These are phyloP conservation scores for Backusella macrospora DNA, from an alignment of 192 early-diverging fungal species.

Conservation along the genomic window DNA sequence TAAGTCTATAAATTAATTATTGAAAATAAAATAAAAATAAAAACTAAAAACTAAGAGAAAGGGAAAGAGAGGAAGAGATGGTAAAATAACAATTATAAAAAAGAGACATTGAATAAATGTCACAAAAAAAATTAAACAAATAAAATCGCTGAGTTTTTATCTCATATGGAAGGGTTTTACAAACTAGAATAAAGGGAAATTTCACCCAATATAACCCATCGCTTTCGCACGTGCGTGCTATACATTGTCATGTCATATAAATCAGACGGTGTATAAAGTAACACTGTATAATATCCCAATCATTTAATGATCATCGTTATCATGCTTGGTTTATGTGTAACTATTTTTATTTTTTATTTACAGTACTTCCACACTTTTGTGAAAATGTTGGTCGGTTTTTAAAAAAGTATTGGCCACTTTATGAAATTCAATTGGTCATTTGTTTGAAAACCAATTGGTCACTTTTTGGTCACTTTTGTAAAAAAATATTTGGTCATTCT, in stretches of 20 bases:
- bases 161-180: neutral
- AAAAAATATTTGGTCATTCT: no score
- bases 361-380: no score
- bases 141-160: constrained; percentile 5
- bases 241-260: neutral
- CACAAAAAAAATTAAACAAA: neutral
- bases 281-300: neutral
- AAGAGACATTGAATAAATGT: neutral
- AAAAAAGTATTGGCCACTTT: no score
- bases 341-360: no score
- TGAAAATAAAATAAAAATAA: neutral
- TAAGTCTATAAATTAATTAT: neutral
- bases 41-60: neutral
- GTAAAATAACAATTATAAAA: neutral
- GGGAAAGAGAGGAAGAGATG: neutral
- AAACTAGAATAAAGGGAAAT: neutral
- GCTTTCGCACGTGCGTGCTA: neutral
- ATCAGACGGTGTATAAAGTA: neutral
- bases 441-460: no score
- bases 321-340: neutral
- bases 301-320: neutral
- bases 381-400: no score
- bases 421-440: no score
- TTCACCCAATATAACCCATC: neutral
- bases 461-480: no score